Conservation (phyloP, 371 early-diverging fungal genomes). For the Quaeritorhiza haematococci region DNA sequence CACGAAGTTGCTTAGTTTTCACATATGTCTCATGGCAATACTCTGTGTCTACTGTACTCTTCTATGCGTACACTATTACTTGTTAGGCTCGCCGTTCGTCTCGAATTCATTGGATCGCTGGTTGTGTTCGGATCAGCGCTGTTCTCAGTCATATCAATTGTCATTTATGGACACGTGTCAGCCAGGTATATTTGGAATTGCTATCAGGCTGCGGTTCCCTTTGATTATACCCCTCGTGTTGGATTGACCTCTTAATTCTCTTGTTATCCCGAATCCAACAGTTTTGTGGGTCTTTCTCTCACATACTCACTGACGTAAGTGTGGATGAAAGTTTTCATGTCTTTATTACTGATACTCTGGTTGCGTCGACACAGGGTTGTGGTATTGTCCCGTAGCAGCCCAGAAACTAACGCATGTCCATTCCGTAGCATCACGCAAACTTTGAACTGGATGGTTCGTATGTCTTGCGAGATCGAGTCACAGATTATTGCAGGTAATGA, state of each 20-base stretch:
- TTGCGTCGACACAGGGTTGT: slow-evolving; percentile 41
- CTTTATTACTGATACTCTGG: slow-evolving; percentile 3
- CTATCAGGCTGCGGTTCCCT: too few relatives aligned
- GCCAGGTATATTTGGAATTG: slow-evolving; percentile 58
- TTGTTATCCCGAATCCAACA: slow-evolving; percentile 13
- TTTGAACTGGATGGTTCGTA: slow-evolving; percentile 81
- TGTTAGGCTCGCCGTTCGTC: slow-evolving; percentile 71
- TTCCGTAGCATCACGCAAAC: slow-evolving; percentile 60
- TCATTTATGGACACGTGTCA: slow-evolving; percentile 21
- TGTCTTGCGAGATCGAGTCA: slow-evolving; percentile 58
- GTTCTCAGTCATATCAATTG: slow-evolving; percentile 38
- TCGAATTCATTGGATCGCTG: slow-evolving; percentile 67
- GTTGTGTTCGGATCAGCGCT: slow-evolving; percentile 44
- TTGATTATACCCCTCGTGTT: too few relatives aligned
- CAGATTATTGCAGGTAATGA: slow-evolving; percentile 71
- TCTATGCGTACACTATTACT: neutral
- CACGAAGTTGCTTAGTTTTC: too few relatives aligned
- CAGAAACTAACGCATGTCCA: too few relatives aligned
- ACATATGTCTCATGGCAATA: neutral
- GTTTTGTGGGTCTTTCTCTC: slow-evolving; percentile 74
- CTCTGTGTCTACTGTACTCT: slow-evolving; percentile 1
- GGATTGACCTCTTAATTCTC: neutral
- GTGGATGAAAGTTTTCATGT: neutral
- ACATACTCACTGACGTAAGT: slow-evolving; percentile 65
- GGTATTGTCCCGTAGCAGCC: slow-evolving; percentile 76